A percentile compares a stretch with the other conserved stretches of the same genome.
Conservation (phyloP, 1,139 yeast genomes). For the Hyphopichia fennica region DNA sequence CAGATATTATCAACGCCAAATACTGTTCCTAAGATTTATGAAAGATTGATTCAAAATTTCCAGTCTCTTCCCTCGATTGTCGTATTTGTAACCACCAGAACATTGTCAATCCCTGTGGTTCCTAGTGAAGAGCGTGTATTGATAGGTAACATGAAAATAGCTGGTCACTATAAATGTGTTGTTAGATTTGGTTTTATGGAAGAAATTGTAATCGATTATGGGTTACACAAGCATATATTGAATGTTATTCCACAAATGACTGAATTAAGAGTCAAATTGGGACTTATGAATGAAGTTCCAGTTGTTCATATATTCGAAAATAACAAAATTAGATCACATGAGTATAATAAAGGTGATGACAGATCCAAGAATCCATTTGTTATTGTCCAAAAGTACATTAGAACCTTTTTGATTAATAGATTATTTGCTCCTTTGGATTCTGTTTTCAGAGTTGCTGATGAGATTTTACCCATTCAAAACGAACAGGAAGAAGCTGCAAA, state of each 20-base stretch:
- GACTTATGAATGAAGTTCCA: slow-evolving; percentile 13
- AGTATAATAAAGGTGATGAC: slow-evolving; percentile 14
- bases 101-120: slow-evolving; percentile 42
- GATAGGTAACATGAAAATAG: slow-evolving; percentile 37
- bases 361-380: slow-evolving; percentile 19
- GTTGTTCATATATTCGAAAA: slow-evolving; percentile 39
- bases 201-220: slow-evolving; percentile 27
- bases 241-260: slow-evolving; percentile 20
- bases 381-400: slow-evolving; percentile 12
- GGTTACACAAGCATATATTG: slow-evolving; percentile 26
- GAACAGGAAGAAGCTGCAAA: slow-evolving; percentile 24
- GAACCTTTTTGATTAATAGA: slow-evolving; percentile 24
- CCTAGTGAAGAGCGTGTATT: slow-evolving; percentile 37
- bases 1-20: slow-evolving; percentile 36
- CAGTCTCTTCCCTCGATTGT: slow-evolving; percentile 43
- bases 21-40: slow-evolving; percentile 43
- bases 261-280: slow-evolving; percentile 7
- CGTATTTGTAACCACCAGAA: slow-evolving; percentile 41
- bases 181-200: slow-evolving; percentile 50
- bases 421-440: slow-evolving; percentile 30
- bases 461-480: slow-evolving; percentile 18
- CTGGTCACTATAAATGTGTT: slow-evolving; percentile 48
- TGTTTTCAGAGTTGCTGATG: slow-evolving; percentile 26
- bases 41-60: slow-evolving; percentile 33
- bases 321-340: slow-evolving; percentile 29